A percentile compares a stretch with the other conserved stretches of the same genome.
Evolutionary conservation across 768 basidiomycete genomes (phyloP).

Genomic region (Chalciporus pseudorubinellus): DNA sequence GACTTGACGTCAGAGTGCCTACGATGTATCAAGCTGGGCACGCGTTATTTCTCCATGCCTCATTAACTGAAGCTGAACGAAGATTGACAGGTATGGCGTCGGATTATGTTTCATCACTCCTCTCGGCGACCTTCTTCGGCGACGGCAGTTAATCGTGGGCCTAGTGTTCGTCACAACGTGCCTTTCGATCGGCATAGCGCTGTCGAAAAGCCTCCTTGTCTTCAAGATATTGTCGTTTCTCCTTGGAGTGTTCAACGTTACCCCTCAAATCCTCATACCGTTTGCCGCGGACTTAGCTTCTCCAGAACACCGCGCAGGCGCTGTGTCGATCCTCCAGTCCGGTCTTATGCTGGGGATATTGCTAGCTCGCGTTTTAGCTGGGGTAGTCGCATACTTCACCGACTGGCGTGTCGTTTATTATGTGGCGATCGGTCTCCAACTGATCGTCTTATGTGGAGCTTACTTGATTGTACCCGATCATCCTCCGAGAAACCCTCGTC

Average conservation of each 20-base stretch:
- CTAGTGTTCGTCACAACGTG: slow-evolving; percentile 32
- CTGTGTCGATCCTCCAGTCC: slow-evolving; percentile 32
- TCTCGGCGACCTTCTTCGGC: slow-evolving; percentile 43
- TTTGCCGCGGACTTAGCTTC: slow-evolving; percentile 46
- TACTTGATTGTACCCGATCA: slow-evolving; percentile 41
- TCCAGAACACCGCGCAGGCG: slow-evolving; percentile 12
- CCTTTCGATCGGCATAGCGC: slow-evolving; percentile 39
- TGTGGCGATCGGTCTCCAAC: slow-evolving; percentile 36
- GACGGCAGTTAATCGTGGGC: slow-evolving; percentile 40
- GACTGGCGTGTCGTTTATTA: slow-evolving; percentile 43
- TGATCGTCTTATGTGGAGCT: slow-evolving; percentile 24
- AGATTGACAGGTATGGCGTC: slow-evolving; percentile 5
- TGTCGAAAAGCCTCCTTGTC: slow-evolving; percentile 31
- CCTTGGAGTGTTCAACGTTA: slow-evolving; percentile 38
- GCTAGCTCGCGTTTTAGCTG: slow-evolving; percentile 32
- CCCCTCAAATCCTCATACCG: slow-evolving; percentile 39
- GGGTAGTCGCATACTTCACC: slow-evolving; percentile 39
- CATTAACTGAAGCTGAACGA: not conserved
- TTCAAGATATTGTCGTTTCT: slow-evolving; percentile 38
- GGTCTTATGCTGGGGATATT: slow-evolving; percentile 27
- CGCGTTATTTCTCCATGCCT: slow-evolving; percentile 1
- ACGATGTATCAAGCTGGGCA: slow-evolving; percentile 68
- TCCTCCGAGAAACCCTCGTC: slow-evolving; percentile 34
- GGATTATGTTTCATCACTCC: slow-evolving; percentile 45
- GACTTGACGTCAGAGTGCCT: slow-evolving; percentile 43